These are phyloP conservation scores for Pythium dissimile DNA, from an alignment of 352 stramenopile genomes.

Conservation along the genomic window DNA sequence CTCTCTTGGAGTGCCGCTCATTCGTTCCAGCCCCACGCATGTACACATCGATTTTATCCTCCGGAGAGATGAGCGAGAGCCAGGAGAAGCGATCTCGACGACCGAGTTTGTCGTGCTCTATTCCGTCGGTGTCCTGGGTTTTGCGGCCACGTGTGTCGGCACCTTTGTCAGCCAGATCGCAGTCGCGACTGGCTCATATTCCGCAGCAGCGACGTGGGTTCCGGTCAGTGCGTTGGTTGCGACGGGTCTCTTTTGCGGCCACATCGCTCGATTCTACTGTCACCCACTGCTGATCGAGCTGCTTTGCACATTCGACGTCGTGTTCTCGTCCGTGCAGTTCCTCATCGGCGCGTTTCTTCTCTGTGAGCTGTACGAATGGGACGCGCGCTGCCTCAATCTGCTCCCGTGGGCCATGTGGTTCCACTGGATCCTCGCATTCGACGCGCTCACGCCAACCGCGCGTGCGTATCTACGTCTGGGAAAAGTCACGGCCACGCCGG, in stretches of 20 bases:
- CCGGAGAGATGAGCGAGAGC: no score
- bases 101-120: constrained; percentile 8
- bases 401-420: constrained; percentile 47
- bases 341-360: constrained; percentile 17
- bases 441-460: constrained; percentile 37
- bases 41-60: constrained; percentile 10
- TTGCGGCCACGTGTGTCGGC: constrained; percentile 1
- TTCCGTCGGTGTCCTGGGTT: constrained; percentile 11
- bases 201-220: background rate
- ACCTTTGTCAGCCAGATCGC: constrained; percentile 18
- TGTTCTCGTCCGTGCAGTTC: constrained; percentile 27
- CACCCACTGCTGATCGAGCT: constrained; percentile 18
- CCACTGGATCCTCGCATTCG: constrained; percentile 40
- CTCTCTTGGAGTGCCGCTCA: background rate
- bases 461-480: constrained; percentile 20
- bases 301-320: constrained; percentile 21
- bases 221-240: constrained; percentile 10
- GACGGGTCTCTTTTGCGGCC: constrained; percentile 11
- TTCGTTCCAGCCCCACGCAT: constrained; percentile 14
- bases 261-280: constrained; percentile 21
- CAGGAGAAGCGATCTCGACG: background rate
- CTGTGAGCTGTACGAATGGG: constrained; percentile 34
- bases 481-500: constrained; percentile 17
- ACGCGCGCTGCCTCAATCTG: constrained; percentile 27
- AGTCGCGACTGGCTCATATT: background rate